Conservation (phyloP, 2,329 filamentous ascomycete species). For the Aspergillus calidoustus region DNA sequence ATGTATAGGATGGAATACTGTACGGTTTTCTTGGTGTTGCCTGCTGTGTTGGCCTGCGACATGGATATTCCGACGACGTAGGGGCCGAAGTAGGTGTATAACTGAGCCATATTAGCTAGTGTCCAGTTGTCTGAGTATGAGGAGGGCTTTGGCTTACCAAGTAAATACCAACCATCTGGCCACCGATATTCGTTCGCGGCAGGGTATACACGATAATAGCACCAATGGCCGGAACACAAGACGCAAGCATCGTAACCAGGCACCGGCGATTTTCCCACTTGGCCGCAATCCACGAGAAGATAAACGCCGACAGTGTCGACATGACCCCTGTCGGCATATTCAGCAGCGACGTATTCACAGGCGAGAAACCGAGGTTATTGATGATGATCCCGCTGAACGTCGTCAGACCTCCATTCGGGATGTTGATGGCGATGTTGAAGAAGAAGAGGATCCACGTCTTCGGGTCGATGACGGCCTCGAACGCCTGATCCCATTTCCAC, state of each 20-base stretch:
- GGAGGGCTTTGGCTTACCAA: constrained; percentile 31
- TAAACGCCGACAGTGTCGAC: constrained; percentile 38
- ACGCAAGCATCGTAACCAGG: constrained; percentile 36
- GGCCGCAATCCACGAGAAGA: constrained; percentile 36
- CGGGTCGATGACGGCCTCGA: constrained; percentile 38
- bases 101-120: too few relatives aligned
- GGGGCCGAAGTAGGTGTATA: constrained; percentile 47
- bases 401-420: constrained; percentile 45
- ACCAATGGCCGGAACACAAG: constrained; percentile 37
- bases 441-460: constrained; percentile 44
- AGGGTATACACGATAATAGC: constrained; percentile 36
- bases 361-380: constrained; percentile 42
- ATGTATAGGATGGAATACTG: constrained; percentile 46
- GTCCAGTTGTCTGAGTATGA: too few relatives aligned
- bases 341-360: constrained; percentile 41
- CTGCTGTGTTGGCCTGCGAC: constrained; percentile 39
- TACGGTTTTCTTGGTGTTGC: constrained; percentile 48
- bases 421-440: constrained; percentile 40
- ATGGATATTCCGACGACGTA: constrained; percentile 37
- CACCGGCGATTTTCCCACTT: constrained; percentile 36
- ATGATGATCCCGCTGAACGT: constrained; percentile 47
- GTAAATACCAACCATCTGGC: constrained; percentile 48
- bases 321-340: constrained; percentile 43
- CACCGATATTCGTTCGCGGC: constrained; percentile 38
- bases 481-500: constrained; percentile 37